These are phyloP conservation scores for Hypholoma sublateritium DNA, from an alignment of 768 basidiomycete species.

Conservation along the genomic window DNA sequence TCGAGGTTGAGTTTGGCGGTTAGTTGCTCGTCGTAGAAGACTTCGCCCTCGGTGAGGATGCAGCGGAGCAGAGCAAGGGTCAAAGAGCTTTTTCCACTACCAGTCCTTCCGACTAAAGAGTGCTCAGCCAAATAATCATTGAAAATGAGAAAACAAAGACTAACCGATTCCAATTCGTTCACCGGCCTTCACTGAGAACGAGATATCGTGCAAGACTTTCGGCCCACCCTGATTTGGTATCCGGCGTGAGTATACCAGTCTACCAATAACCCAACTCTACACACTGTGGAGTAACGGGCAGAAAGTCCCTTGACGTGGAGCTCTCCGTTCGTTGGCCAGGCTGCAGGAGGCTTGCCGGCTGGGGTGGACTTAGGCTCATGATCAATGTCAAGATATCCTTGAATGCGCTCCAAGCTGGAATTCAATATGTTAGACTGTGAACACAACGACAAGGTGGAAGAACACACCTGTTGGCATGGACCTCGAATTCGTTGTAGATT, in stretches of 20 bases:
- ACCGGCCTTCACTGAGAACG: constrained; percentile 54
- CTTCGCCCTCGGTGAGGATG: constrained; percentile 52
- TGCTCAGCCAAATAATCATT: neutral
- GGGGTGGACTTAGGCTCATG: constrained; percentile 47
- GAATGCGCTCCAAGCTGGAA: constrained; percentile 59
- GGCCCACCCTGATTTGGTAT: constrained; percentile 36
- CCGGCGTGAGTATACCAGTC: neutral
- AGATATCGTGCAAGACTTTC: constrained; percentile 53
- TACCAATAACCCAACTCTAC: neutral
- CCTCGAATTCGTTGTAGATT: constrained; percentile 45
- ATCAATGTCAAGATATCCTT: constrained; percentile 59
- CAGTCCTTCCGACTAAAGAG: constrained; percentile 25
- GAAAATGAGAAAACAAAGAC: neutral
- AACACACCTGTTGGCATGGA: constrained; percentile 42
- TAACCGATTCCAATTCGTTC: constrained; percentile 55
- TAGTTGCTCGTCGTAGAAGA: constrained; percentile 51
- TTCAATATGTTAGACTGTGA: neutral
- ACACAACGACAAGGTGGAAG: neutral
- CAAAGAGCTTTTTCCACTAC: constrained; percentile 32
- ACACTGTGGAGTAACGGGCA: constrained; percentile 49
- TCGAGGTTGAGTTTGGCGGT: constrained; percentile 52
- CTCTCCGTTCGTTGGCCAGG: constrained; percentile 64
- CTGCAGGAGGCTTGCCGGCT: constrained; percentile 55
- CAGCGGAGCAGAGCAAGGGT: constrained; percentile 53
- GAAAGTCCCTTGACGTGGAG: constrained; percentile 54